Evolutionary conservation across 163 green algal genomes (phyloP).

Genomic region (Chloromonas sp.): DNA sequence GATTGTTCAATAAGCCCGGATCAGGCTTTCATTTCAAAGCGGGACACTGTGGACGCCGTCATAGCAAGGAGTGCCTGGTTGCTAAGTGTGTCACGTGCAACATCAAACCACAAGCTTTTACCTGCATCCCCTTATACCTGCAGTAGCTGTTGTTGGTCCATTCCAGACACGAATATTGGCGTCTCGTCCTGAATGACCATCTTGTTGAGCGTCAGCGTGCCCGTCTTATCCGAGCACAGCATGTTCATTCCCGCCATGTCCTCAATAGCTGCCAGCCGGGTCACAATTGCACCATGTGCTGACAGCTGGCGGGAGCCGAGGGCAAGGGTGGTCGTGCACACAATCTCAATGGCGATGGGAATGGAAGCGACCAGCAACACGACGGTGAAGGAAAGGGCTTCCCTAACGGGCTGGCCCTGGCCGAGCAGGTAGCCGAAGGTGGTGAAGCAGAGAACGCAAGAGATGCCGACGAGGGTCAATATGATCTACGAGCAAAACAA

Average conservation of each 20-base stretch:
- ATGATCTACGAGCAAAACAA: slow-evolving; percentile 47
- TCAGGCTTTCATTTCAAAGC: no score
- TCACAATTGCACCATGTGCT: slow-evolving; percentile 75
- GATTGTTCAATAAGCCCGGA: no score
- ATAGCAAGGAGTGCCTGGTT: no score
- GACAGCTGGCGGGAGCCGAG: slow-evolving; percentile 57
- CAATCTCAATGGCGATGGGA: slow-evolving; percentile 85
- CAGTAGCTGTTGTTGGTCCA: slow-evolving; percentile 49
- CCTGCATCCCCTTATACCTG: neutral
- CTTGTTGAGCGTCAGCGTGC: slow-evolving; percentile 89
- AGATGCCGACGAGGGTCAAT: slow-evolving; percentile 48
- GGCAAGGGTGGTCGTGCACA: slow-evolving; percentile 77
- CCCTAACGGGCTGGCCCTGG: slow-evolving; percentile 26
- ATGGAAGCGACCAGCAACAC: slow-evolving; percentile 83
- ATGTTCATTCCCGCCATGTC: slow-evolving; percentile 93
- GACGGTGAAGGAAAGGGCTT: slow-evolving; percentile 44
- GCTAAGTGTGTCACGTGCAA: no score
- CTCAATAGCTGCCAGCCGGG: slow-evolving; percentile 78
- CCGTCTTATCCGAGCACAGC: slow-evolving; percentile 88
- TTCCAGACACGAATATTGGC: slow-evolving; percentile 48
- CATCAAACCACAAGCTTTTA: no score
- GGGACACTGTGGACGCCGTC: no score
- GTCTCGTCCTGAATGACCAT: slow-evolving; percentile 86
- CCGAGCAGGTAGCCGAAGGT: slow-evolving; percentile 48
- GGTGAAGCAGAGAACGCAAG: slow-evolving; percentile 43